Base-by-base conservation (phyloP, 2,329 filamentous ascomycete species). In the Penicillium brevicompactum region DNA sequence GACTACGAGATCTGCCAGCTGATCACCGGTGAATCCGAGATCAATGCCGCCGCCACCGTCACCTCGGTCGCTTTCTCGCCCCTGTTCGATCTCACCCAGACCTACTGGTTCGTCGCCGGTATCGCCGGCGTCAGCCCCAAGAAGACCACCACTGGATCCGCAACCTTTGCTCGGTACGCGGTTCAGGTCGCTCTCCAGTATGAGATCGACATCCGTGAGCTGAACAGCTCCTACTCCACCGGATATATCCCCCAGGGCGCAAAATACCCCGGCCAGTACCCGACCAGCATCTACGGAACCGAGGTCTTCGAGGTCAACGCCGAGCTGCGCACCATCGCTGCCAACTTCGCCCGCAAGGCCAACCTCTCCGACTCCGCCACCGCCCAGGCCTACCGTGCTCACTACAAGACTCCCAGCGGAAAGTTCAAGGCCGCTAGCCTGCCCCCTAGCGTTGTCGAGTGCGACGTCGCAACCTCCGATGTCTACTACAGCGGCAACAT, bases 141-240 rank as follows among this genome's bases (percentile, higher is more conserved):
- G 57, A 74, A 84, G 24, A 85, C 81, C 21, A 90, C 88, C 0
- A 78, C 89, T 4, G 84, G 83, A 43, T 82, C 82, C 40, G 87
- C 90, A 0, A 86, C 87, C 1, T 84, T 92, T 51, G 82, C 86
- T 37, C 82, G 84, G 21, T 92, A 86, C 66, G 84, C 87, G 0
- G 81, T 92, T 5, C 89, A 92, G 67, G 87, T 91, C 2, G 88
- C 86, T 0, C 76, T 91, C 50, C 88, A 92, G 70, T 89, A 91
- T 61, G 89, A 92, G 71, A 84, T 92, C 57, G 88, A 91, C 63
- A 76, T 83, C 1, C 82, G 88, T 32, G 87, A 90, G 57, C 82
- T 90, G 32, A 86, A 87, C 0, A 67, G 68, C 1, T 86, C 86
- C 69, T 90, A 82, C 73, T 76, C 80, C 1, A 88, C 87, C 0